Base-by-base conservation (phyloP, 2,329 filamentous ascomycete genomes). In the Ceratocystis ficicola region DNA sequence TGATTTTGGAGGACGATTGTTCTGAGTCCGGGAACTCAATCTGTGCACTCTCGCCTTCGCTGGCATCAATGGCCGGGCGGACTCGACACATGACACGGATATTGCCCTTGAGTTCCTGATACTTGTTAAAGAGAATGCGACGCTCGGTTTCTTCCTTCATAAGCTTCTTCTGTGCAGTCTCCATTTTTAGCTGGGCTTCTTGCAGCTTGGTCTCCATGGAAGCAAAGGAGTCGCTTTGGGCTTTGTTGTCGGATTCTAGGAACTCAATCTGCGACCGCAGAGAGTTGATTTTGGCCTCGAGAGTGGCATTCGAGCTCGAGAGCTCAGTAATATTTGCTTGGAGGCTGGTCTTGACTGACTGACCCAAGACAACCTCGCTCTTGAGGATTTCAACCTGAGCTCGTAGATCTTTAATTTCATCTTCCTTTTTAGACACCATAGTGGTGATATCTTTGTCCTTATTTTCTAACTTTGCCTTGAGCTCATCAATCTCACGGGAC, bases 71-170 rank as follows among this genome's bases (percentile, higher is more conserved):
- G 0, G 87, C 79, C 0, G 94, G 94, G 50, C 95, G 87, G 32
- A 97, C 93, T 73, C 94, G 86, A 73, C 93, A 97, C 84, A 99
- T 99, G 70, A 99, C 94, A 22, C 94, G 88, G 72, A 99, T 99
- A 73, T 99, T 99, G 71, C 94, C 94, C 75, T 96, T 96, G 68
- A 99, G 83, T 73, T 99, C 94, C 74, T 99, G 91, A 60, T 99
- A 93, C 74, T 95, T 94, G 76, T 97, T 97, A 78, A 97, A 96
- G 0, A 99, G 82, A 70, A 95, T 93, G 25, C 94, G 84, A 15
- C 94, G 85, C 63, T 96, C 80, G 0, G 89, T 94, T 76, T 99
- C 94, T 73, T 97, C 94, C 71, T 87, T 90, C 69, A 94, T 87
- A 32, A 99, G 80, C 73, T 94, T 96, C 69, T 90, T 85, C 66